Base-by-base conservation (phyloP, 2,329 filamentous ascomycete genomes). In the Fusarium sublunatum region DNA sequence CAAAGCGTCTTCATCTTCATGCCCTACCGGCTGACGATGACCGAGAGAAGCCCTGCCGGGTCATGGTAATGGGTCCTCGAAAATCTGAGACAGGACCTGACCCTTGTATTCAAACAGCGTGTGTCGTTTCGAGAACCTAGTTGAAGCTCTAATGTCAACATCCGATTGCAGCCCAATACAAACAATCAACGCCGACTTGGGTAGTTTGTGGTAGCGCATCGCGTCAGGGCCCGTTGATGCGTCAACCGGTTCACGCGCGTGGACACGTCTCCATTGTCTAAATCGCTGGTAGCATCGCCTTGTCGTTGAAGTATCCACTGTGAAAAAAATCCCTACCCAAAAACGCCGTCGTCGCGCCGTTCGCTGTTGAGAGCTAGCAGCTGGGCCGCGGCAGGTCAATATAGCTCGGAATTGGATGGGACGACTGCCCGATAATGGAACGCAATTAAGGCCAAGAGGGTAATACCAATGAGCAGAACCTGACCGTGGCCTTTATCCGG, bases 61-160 rank as follows among this genome's bases (percentile, higher is more conserved):
- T 32, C 28, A 54, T 29, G 41, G 35, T n/a, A 36, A 61, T 56
- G 54, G 61, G 24, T 38, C 48, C 45, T 54, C 48, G 26, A 49
- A 47, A 50, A 55, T 51, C 38, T 10, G 63, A 65, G 61, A 66
- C 62, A 53, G 56, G 40, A 38, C 52, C 47, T 24, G 28, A 50
- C 35, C 56, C 57, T 56, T 51, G 61, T 58, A 40, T 41, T 64
- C 41, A 70, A 69, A 68, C 67, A 48, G 52, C 34, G 56, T 35
- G 44, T 46, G 53, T 64, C 45, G 61, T 66, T 68, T 62, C 47
- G 55, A 50, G 53, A 54, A 44, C 39, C 55, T 47, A 43, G 62
- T 19, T 19, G 19, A 19, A 49, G 32, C 35, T 45, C 39, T 22
- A 39, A 64, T 50, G 46, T 47, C 44, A 57, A 43, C 45, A 48